Evolutionary conservation across 495 filamentous ascomycete species (phyloP).

Genomic region (Podospora fimiseda): DNA sequence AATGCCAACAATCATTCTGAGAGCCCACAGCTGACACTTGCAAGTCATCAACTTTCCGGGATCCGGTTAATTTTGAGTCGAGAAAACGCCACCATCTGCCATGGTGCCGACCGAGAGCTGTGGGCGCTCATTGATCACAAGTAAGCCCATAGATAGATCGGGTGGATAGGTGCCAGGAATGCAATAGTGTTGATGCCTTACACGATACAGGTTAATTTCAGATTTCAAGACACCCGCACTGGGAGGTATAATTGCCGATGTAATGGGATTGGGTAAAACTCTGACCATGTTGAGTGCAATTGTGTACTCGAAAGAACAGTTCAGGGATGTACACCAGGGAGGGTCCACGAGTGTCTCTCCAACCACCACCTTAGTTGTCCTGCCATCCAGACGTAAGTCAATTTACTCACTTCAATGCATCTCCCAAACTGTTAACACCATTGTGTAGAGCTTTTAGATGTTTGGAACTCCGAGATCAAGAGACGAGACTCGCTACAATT

Average conservation of each 20-base stretch:
- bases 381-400: slow-evolving; percentile 1
- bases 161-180: too few relatives aligned
- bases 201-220: neutral
- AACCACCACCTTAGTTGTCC: neutral
- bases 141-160: too few relatives aligned
- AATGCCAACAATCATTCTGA: too few relatives aligned
- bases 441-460: neutral
- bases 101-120: neutral
- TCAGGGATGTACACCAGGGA: neutral
- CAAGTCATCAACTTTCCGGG: neutral
- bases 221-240: neutral
- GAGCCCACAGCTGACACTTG: neutral
- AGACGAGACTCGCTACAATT: neutral
- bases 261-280: slow-evolving; percentile 7
- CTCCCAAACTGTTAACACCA: neutral
- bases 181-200: neutral
- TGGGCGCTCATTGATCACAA: neutral
- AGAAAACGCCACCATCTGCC: neutral
- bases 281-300: slow-evolving; percentile 3
- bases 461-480: neutral
- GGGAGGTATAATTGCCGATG: slow-evolving; percentile 2
- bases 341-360: neutral
- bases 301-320: neutral
- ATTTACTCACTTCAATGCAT: too few relatives aligned
- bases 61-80: neutral